phyloP scores from a whole-genome alignment of 1,139 yeast species.

The Debaryomyces robertsiae region DNA sequence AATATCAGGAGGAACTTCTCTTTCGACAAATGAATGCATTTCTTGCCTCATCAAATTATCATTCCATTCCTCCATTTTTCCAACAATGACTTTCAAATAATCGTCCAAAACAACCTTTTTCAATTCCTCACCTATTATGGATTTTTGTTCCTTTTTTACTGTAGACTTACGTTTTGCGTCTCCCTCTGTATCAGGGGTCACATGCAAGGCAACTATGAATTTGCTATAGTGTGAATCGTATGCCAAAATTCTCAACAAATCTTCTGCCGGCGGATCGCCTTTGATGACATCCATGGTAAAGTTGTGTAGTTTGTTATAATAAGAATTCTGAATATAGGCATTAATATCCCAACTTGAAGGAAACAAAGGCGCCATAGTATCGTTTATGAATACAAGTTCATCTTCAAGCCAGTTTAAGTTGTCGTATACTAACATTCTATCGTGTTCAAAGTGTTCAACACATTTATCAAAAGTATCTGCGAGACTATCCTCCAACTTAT shows the following conservation, averaged over 20 bases:
- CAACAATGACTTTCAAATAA: conserved; percentile 66
- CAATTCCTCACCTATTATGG: conserved; percentile 71
- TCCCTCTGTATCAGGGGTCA: conserved; percentile 18
- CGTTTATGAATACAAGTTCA: conserved; percentile 68
- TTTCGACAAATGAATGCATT: conserved; percentile 56
- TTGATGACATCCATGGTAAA: conserved; percentile 65
- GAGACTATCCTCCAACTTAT: conserved; percentile 61
- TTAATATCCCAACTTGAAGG: conserved; percentile 73
- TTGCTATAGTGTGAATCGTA: conserved; percentile 70
- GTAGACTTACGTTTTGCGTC: conserved; percentile 47
- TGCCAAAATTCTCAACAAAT: conserved; percentile 64
- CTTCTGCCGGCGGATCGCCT: conserved; percentile 72
- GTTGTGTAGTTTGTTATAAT: conserved; percentile 67
- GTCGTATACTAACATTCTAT: conserved; percentile 61
- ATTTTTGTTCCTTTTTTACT: conserved; percentile 43
- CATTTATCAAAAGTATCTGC: conserved; percentile 70
- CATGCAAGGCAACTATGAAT: conserved; percentile 33
- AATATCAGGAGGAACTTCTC: conserved; percentile 72
- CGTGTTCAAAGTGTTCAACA: conserved; percentile 54
- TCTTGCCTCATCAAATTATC: conserved; percentile 66
- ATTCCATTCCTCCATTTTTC: conserved; percentile 84
- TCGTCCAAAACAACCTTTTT: conserved; percentile 66
- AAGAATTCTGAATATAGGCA: conserved; percentile 61
- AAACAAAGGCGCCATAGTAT: conserved; percentile 62
- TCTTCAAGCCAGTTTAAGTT: conserved; percentile 84